Conservation (phyloP, 208 protist genomes). For the Herpetomonas tarakana region DNA sequence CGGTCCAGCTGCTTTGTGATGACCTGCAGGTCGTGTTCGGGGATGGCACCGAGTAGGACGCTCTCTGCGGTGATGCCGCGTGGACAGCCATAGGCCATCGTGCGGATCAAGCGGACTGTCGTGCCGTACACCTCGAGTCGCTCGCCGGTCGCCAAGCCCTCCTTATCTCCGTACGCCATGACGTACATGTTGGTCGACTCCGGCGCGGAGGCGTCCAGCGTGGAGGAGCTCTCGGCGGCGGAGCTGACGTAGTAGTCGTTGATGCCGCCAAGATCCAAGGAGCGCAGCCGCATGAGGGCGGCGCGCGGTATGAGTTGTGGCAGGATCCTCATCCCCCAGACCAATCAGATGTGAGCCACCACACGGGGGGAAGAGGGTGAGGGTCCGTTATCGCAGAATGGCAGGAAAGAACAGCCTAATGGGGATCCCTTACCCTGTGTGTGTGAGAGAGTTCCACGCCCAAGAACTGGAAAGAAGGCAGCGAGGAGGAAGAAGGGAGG, state of each 20-base stretch:
- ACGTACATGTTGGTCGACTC: constrained; percentile 69
- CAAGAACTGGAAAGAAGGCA: too few relatives aligned
- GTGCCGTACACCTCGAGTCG: constrained; percentile 65
- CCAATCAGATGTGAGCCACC: too few relatives aligned
- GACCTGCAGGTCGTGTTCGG: constrained; percentile 4
- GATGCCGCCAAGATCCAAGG: constrained; percentile 27
- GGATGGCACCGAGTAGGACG: constrained; percentile 11
- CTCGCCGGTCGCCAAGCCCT: constrained; percentile 59
- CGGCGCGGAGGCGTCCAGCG: constrained; percentile 32
- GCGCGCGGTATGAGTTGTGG: constrained; percentile 32
- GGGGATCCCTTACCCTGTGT: too few relatives aligned
- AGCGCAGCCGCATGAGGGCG: constrained; percentile 29
- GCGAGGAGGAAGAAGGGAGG: too few relatives aligned
- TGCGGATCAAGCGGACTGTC: constrained; percentile 40
- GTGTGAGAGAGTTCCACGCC: too few relatives aligned
- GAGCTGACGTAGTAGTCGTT: constrained; percentile 35
- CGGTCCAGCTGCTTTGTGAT: constrained; percentile 16
- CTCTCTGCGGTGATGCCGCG: constrained; percentile 22
- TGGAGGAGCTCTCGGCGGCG: constrained; percentile 25
- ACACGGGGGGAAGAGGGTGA: too few relatives aligned
- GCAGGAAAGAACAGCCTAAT: too few relatives aligned
- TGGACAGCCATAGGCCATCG: constrained; percentile 38
- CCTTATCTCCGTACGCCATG: constrained; percentile 54
- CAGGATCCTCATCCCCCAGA: too few relatives aligned
- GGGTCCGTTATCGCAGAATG: too few relatives aligned